Evolutionary conservation across 192 early-diverging fungal genomes (phyloP).

Genomic region (Ambispora gerdemannii): DNA sequence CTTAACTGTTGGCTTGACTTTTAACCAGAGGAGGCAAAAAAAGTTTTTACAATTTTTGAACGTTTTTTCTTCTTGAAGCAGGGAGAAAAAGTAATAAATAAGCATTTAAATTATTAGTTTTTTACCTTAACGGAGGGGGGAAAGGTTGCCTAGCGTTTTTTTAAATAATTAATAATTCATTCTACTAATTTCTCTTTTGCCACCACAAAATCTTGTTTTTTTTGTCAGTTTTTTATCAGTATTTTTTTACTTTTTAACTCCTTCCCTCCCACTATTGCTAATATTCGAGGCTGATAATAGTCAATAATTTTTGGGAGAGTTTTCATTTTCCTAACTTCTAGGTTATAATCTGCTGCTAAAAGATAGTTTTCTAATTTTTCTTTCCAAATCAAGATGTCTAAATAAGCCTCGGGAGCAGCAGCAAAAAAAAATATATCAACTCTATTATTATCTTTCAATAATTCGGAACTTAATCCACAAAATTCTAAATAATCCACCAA

Average conservation of each 20-base stretch:
- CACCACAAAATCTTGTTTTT: conserved; percentile 3
- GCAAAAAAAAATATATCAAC: conserved; percentile 15
- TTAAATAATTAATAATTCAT: conserved; percentile 4
- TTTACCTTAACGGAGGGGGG: too few relatives aligned
- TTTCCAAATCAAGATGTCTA: background rate
- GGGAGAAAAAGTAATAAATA: too few relatives aligned
- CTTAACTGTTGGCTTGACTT: background rate
- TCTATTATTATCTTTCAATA: background rate
- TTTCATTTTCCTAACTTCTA: conserved; percentile 25
- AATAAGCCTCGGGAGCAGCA: background rate
- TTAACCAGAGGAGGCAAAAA: background rate
- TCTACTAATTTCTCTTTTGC: conserved; percentile 9
- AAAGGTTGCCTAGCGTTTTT: too few relatives aligned
- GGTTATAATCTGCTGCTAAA: conserved; percentile 5
- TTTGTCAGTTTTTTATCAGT: conserved; percentile 20
- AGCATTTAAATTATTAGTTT: too few relatives aligned
- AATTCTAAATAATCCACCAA: conserved; percentile 15
- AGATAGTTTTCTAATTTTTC: background rate
- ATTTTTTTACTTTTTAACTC: conserved; percentile 19
- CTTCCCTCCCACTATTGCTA: background rate
- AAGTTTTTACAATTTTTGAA: too few relatives aligned
- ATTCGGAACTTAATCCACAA: background rate
- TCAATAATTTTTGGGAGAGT: conserved; percentile 2
- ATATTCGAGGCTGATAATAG: conserved; percentile 18
- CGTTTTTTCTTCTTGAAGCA: too few relatives aligned